phyloP scores from a whole-genome alignment of 495 filamentous ascomycete genomes.

The Wilcoxina mikolae region DNA sequence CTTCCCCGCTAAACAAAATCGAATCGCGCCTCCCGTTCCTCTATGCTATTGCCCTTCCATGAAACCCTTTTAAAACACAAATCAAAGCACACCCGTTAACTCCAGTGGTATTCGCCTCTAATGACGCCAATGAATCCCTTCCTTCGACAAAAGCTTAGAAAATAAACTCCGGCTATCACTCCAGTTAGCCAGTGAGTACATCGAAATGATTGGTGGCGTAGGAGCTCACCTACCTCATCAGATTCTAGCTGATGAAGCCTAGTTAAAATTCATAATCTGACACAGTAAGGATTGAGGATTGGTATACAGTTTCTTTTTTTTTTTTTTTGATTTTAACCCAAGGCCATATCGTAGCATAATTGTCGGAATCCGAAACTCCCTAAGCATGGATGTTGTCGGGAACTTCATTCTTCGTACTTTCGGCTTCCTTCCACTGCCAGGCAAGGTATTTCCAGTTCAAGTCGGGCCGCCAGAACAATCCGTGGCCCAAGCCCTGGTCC shows the following conservation, averaged over 20 bases:
- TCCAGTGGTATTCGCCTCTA: slow-evolving; percentile 1
- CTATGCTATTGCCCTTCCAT: background rate
- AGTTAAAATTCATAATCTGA: background rate
- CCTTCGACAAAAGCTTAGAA: slow-evolving; percentile 1
- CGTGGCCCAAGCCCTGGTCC: slow-evolving; percentile 46
- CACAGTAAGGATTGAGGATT: background rate
- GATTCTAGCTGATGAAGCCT: background rate
- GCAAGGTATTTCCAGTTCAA: slow-evolving; percentile 84
- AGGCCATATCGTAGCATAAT: slow-evolving; percentile 1
- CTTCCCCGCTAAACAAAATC: background rate
- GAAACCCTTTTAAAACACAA: background rate
- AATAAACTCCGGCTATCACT: background rate
- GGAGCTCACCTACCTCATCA: slow-evolving; percentile 1
- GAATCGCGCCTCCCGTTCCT: background rate
- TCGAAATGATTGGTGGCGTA: background rate
- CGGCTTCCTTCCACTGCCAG: slow-evolving; percentile 52
- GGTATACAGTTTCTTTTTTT: background rate
- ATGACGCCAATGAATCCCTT: slow-evolving; percentile 1
- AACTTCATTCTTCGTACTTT: background rate
- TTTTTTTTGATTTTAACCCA: slow-evolving; percentile 4
- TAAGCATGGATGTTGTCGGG: slow-evolving; percentile 8
- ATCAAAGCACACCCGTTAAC: background rate
- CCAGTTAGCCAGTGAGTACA: background rate
- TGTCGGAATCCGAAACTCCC: slow-evolving; percentile 1
- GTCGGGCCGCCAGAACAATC: slow-evolving; percentile 82